phyloP scores from a whole-genome alignment of 306 rosid species.

The Citrullus colocynthis region DNA sequence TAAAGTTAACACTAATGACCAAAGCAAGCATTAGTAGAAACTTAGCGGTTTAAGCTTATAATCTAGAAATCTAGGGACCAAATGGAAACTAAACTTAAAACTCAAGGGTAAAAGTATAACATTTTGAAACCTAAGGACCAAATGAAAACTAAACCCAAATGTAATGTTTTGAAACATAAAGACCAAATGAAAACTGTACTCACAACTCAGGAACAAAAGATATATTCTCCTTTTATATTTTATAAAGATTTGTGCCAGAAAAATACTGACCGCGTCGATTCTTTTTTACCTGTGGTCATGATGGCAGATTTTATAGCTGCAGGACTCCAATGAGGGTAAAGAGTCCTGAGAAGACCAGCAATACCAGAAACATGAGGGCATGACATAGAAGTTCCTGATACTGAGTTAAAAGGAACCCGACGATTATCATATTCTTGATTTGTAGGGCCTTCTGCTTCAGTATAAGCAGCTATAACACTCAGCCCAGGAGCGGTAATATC shows the following conservation, averaged over 20 bases:
- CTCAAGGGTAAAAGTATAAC: not conserved
- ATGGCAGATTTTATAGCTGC: conserved; percentile 92
- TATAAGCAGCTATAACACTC: conserved; percentile 73
- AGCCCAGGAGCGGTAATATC: conserved; percentile 96
- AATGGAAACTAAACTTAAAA: not conserved
- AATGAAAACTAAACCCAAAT: not conserved
- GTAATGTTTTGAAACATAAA: too few species aligned
- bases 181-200: not conserved
- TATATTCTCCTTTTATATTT: not conserved
- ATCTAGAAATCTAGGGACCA: not conserved
- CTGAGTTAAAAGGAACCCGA: conserved; percentile 44
- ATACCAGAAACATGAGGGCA: conserved; percentile 85
- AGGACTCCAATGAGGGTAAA: conserved; percentile 81
- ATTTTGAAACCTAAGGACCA: not conserved
- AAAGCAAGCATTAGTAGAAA: too few species aligned
- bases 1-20: not conserved
- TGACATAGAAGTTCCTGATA: conserved; percentile 95
- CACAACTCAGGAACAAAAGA: too few species aligned
- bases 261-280: not conserved
- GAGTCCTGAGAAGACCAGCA: conserved; percentile 52
- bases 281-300: conserved; percentile 68
- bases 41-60: not conserved
- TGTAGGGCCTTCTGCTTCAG: conserved; percentile 73
- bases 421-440: conserved; percentile 47
- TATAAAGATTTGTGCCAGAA: not conserved